Conservation (phyloP, 1,284 basidiomycete species). For the Fomitopsis schrenkii region DNA sequence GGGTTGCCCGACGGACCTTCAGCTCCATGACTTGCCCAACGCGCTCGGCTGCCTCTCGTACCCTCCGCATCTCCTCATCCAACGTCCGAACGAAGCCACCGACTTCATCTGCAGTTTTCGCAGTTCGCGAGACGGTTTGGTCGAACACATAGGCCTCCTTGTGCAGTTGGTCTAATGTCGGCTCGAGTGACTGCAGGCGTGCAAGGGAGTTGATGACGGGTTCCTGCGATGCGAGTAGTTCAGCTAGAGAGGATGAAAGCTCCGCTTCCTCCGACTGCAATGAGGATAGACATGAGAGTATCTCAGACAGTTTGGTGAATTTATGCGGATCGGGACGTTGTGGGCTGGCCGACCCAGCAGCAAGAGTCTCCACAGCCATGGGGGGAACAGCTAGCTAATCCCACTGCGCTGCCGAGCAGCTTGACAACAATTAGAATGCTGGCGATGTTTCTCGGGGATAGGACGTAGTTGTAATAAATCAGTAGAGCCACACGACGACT, state of each 20-base stretch:
- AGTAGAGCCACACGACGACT: too few relatives aligned
- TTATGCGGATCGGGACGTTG: conserved; percentile 2
- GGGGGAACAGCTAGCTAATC: not conserved
- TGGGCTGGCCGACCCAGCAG: not conserved
- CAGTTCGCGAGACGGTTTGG: conserved; percentile 61
- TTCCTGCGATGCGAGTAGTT: conserved; percentile 65
- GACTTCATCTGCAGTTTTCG: conserved; percentile 84
- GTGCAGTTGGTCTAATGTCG: conserved; percentile 60
- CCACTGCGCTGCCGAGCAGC: not conserved
- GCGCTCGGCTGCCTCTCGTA: conserved; percentile 81
- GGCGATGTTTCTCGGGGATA: not conserved
- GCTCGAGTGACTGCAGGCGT: conserved; percentile 60
- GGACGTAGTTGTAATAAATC: not conserved
- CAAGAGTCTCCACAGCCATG: not conserved
- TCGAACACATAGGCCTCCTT: conserved; percentile 58
- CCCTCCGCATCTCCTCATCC: conserved; percentile 88
- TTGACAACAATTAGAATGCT: too few relatives aligned
- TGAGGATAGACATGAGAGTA: conserved; percentile 66
- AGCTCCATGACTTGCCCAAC: conserved; percentile 87
- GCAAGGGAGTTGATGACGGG: conserved; percentile 64
- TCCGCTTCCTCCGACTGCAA: conserved; percentile 77
- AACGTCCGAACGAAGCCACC: conserved; percentile 84
- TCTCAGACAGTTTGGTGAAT: conserved; percentile 61
- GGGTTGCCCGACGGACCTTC: conserved; percentile 53
- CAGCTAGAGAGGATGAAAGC: conserved; percentile 73